Evolutionary conservation across 352 stramenopile species (phyloP), one percentile per base, ranked within the genome.

Genomic region (Phytophthora pisi): DNA sequence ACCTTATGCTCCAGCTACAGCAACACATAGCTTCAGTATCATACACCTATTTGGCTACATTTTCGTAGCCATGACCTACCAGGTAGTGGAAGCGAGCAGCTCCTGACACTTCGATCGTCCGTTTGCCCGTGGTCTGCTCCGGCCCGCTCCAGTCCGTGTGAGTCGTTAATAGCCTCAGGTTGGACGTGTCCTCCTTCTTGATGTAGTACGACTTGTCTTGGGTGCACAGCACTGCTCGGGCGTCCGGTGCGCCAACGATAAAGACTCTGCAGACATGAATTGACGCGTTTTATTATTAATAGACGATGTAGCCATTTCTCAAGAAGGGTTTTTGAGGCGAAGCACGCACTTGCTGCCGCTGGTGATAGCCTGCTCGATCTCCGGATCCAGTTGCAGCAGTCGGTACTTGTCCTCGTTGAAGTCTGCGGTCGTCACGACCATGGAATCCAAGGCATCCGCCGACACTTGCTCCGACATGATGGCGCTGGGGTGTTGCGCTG

Each of bases 111-210:
- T 78, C 58, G 40, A 96, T 85, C 11, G 64, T 74, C 23, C 59
- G 56, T 47, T 67, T 67, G 23, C 20, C 56, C 1, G 36, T 30
- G 0, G 57, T 68, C 43, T 74, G 40, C 11, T 89, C 71, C 6
- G 54, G 47, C 10, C 61, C 65, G 13, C 51, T 72, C 86, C 86
- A 94, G 28, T 86, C 20, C 23, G 54, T 81, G 58, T 92, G 78
- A 8, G 72, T 73, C 13, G 84, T 93, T 3, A 96, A 54, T 18
- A 96, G 64, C 3, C 86, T 84, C 45, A 93, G 63, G 51, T 96
- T 96, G 10, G 84, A 94, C 45, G 83, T 93, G 50, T 93, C 86
- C 50, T 96, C 88, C 34, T 93, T 93, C 36, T 78, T 82, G 18
- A 96, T 70, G 60, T 77, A 86, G 67, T 80, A 96, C 15, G 86